These are phyloP conservation scores for Hygrophoropsis aurantiaca DNA, from an alignment of 768 basidiomycete genomes.

Conservation along the genomic window DNA sequence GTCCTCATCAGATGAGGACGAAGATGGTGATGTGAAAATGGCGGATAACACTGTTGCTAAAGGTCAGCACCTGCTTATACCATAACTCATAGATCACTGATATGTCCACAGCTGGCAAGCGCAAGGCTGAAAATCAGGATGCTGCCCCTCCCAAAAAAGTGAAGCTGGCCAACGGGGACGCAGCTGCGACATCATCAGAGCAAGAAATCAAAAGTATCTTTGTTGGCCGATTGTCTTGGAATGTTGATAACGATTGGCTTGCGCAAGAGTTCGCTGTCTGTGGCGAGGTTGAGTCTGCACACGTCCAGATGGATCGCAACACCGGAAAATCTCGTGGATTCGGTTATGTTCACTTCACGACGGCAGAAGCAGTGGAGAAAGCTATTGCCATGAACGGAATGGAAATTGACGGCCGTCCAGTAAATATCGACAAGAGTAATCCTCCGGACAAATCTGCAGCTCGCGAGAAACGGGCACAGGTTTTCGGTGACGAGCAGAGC, in stretches of 20 bases:
- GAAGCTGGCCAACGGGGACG: conserved; percentile 63
- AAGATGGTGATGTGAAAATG: conserved; percentile 63
- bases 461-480: conserved; percentile 69
- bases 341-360: conserved; percentile 78
- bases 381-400: conserved; percentile 79
- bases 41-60: conserved; percentile 42
- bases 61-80: conserved; percentile 38
- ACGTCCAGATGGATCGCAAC: conserved; percentile 83
- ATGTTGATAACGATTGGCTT: conserved; percentile 94
- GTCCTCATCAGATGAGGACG: conserved; percentile 25
- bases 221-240: conserved; percentile 94
- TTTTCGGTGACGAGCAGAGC: conserved; percentile 70
- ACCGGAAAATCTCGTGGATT: conserved; percentile 84
- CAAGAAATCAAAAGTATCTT: conserved; percentile 75
- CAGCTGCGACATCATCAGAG: conserved; percentile 27
- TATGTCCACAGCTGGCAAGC: conserved; percentile 50
- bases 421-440: conserved; percentile 83
- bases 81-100: no score
- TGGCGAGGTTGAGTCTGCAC: conserved; percentile 87
- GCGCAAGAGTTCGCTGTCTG: conserved; percentile 85
- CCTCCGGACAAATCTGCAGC: conserved; percentile 54
- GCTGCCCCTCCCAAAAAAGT: conserved; percentile 74
- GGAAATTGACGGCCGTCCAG: conserved; percentile 89
- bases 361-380: conserved; percentile 70
- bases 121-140: conserved; percentile 72